Evolutionary conservation across 169 alveolate species (phyloP).

Genomic region (Babesia caballi): DNA sequence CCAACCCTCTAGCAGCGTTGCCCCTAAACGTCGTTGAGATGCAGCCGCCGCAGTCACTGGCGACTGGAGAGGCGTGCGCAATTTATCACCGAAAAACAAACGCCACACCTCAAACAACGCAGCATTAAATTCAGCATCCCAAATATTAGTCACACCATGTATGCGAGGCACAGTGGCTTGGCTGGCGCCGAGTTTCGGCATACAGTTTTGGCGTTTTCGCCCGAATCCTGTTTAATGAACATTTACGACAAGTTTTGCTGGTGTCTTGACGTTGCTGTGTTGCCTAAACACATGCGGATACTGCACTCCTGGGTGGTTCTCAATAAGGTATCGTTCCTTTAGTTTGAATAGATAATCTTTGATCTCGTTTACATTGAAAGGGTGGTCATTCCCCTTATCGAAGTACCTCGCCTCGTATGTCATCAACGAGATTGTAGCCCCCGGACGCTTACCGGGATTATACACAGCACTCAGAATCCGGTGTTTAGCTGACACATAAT

Average conservation of each 20-base stretch:
- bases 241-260: conserved; percentile 72
- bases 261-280: conserved; percentile 73
- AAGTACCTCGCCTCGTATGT: conserved; percentile 83
- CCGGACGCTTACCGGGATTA: conserved; percentile 86
- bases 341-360: conserved; percentile 82
- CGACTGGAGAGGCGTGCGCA: too few relatives aligned
- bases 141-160: too few relatives aligned
- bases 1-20: too few relatives aligned
- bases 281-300: conserved; percentile 87
- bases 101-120: too few relatives aligned
- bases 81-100: too few relatives aligned
- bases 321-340: conserved; percentile 80
- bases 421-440: conserved; percentile 77
- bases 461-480: conserved; percentile 84
- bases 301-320: conserved; percentile 82
- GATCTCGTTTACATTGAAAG: conserved; percentile 79
- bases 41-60: too few relatives aligned
- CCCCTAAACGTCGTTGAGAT: too few relatives aligned
- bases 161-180: too few relatives aligned
- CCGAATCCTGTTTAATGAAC: conserved; percentile 50
- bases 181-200: too few relatives aligned
- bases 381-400: conserved; percentile 83
- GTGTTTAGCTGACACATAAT: conserved; percentile 65
- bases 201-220: not conserved
- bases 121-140: too few relatives aligned